Percentiles rank a stretch among this genome's conserved stretches.
Evolutionary conservation across 2,329 filamentous ascomycete genomes (phyloP).

Genomic region (Botryosphaeria dothidea): DNA sequence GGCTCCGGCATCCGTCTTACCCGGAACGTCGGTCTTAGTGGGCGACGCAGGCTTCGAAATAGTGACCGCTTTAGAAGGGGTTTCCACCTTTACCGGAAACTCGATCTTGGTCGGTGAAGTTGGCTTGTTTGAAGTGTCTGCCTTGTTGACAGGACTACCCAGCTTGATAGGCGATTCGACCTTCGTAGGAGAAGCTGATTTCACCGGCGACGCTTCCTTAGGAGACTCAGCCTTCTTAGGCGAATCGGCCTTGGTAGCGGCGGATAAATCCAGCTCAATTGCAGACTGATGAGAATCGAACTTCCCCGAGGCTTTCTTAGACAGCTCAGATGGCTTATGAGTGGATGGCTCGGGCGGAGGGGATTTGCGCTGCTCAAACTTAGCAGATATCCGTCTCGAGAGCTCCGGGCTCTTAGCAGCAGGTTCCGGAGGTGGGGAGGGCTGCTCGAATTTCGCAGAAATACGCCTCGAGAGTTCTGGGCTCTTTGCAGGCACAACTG

Average conservation of each 20-base stretch:
- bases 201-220: slow-evolving; percentile 14
- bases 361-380: slow-evolving; percentile 19
- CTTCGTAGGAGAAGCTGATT: slow-evolving; percentile 20
- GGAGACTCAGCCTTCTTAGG: not conserved
- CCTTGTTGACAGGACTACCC: slow-evolving; percentile 21
- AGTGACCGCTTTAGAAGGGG: slow-evolving; percentile 22
- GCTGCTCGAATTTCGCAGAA: slow-evolving; percentile 6
- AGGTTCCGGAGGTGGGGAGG: slow-evolving; percentile 27
- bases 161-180: not conserved
- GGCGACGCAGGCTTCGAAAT: slow-evolving; percentile 28
- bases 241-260: not conserved
- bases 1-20: not conserved
- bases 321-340: not conserved
- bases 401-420: slow-evolving; percentile 30
- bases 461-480: slow-evolving; percentile 13
- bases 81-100: not conserved
- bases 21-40: not conserved
- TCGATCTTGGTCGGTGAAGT: not conserved
- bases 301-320: slow-evolving; percentile 10
- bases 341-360: not conserved
- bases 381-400: slow-evolving; percentile 22
- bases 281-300: slow-evolving; percentile 8
- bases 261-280: not conserved
- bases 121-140: not conserved
- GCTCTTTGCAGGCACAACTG: slow-evolving; percentile 7